Conservation (phyloP, 306 rosid genomes). For the Acacia crassicarpa region DNA sequence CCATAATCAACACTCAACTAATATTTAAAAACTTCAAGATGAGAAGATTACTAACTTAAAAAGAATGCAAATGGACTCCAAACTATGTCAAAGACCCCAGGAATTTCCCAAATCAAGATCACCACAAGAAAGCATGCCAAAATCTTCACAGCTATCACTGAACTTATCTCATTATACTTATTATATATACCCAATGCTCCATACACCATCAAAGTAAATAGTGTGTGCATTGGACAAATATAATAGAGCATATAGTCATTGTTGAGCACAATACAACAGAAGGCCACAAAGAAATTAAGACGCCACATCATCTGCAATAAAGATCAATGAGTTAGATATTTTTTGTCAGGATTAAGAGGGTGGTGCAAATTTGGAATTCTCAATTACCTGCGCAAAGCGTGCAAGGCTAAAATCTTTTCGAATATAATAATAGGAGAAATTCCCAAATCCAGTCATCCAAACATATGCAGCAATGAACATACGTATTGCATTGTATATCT, state of each 20-base stretch:
- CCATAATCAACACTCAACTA: constrained; percentile 21
- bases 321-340: constrained; percentile 20
- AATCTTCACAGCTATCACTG: constrained; percentile 82
- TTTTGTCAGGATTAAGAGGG: neutral
- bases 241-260: constrained; percentile 95
- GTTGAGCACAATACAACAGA: constrained; percentile 91
- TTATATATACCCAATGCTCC: constrained; percentile 91
- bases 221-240: constrained; percentile 99
- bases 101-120: constrained; percentile 92
- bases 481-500: constrained; percentile 96
- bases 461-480: constrained; percentile 98
- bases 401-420: constrained; percentile 92
- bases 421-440: constrained; percentile 93
- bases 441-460: constrained; percentile 99
- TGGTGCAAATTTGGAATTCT: neutral
- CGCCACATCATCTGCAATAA: constrained; percentile 98
- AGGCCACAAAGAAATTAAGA: constrained; percentile 84
- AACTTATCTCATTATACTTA: constrained; percentile 82
- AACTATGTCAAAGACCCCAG: constrained; percentile 79
- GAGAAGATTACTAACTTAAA: constrained; percentile 61
- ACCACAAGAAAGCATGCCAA: constrained; percentile 88
- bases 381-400: constrained; percentile 90
- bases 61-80: constrained; percentile 80
- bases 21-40: constrained; percentile 23
- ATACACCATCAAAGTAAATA: constrained; percentile 96